phyloP scores from a whole-genome alignment of 208 protist genomes.

The Naegleria fowleri region DNA sequence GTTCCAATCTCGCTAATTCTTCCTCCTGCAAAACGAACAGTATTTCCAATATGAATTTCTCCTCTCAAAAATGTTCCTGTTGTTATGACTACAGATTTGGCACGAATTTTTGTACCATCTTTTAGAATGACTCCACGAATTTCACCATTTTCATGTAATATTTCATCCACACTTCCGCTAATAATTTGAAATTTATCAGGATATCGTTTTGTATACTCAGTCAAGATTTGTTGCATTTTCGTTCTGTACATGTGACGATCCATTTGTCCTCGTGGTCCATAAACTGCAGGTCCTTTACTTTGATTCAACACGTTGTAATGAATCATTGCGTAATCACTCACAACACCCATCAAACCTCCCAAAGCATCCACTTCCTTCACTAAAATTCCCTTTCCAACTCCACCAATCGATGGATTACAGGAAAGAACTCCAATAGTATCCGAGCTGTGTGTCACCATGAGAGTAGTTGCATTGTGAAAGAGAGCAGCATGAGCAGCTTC shows the following conservation, averaged over 20 bases:
- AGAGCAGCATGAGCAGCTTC: conserved; percentile 66
- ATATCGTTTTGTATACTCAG: conserved; percentile 32
- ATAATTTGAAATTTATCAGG: conserved; percentile 37
- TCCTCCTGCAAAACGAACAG: conserved; percentile 33
- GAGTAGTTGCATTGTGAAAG: conserved; percentile 54
- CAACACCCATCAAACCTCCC: conserved; percentile 67
- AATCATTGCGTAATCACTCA: conserved; percentile 61
- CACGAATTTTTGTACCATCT: conserved; percentile 46
- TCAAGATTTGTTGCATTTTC: conserved; percentile 33
- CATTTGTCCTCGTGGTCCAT: conserved; percentile 48
- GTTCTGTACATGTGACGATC: conserved; percentile 44
- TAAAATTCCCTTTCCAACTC: conserved; percentile 75
- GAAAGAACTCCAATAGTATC: conserved; percentile 71
- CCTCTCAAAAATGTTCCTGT: conserved; percentile 78
- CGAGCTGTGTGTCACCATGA: conserved; percentile 65
- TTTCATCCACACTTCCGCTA: neutral
- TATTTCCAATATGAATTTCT: conserved; percentile 59
- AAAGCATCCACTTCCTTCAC: conserved; percentile 76
- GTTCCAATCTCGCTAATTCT: conserved; percentile 47
- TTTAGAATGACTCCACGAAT: conserved; percentile 36
- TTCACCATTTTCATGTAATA: neutral
- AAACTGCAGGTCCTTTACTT: conserved; percentile 62
- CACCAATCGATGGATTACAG: conserved; percentile 83
- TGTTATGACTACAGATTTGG: conserved; percentile 60
- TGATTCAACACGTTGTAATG: conserved; percentile 69